These are phyloP conservation scores for Claviceps sp. DNA, from an alignment of 2,329 filamentous ascomycete species.

Conservation along the genomic window DNA sequence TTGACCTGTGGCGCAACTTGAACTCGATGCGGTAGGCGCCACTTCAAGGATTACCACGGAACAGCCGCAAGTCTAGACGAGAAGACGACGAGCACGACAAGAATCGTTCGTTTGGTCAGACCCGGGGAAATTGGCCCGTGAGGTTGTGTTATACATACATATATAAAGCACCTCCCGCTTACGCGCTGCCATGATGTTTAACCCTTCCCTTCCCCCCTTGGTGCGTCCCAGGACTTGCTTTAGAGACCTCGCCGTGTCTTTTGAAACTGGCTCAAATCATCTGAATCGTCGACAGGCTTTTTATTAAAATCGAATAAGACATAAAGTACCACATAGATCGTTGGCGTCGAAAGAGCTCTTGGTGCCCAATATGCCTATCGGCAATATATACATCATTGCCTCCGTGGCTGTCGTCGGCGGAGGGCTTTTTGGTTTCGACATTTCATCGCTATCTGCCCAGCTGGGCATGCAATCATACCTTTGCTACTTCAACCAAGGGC, in stretches of 20 bases:
- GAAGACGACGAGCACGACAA: background rate
- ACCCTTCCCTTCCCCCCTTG: background rate
- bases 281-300: background rate
- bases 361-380: conserved; percentile 15
- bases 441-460: conserved; percentile 40
- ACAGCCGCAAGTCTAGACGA: background rate
- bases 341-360: background rate
- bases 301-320: background rate
- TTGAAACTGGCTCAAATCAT: background rate
- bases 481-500: conserved; percentile 26
- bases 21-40: background rate
- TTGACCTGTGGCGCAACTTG: background rate
- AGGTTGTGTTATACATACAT: background rate
- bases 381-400: conserved; percentile 23
- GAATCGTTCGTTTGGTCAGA: no score
- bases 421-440: conserved; percentile 54
- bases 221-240: background rate
- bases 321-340: background rate
- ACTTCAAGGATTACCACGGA: background rate
- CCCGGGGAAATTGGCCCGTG: background rate
- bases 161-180: background rate
- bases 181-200: background rate
- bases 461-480: conserved; percentile 22
- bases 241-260: background rate
- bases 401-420: conserved; percentile 25